Evolutionary conservation across 306 rosid genomes (phyloP).

Genomic region (Quercus dentata): DNA sequence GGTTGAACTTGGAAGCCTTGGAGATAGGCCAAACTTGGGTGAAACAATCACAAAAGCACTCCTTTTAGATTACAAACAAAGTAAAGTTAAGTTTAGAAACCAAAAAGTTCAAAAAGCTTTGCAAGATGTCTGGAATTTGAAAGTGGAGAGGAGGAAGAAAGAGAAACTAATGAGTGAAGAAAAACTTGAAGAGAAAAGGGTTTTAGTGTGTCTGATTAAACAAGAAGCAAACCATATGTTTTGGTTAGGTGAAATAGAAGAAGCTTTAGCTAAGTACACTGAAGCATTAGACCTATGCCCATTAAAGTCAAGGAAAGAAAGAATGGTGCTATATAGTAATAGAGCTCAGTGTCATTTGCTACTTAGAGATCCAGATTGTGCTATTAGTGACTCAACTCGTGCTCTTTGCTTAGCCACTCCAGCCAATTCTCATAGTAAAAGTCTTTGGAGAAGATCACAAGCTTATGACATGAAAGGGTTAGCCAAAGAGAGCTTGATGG

Average conservation of each 20-base stretch:
- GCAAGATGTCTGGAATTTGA: conserved; percentile 32
- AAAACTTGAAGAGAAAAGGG: conserved; percentile 37
- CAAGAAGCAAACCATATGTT: conserved; percentile 49
- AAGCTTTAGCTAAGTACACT: conserved; percentile 42
- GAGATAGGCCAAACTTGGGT: conserved; percentile 52
- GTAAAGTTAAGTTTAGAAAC: conserved; percentile 7
- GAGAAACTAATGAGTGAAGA: conserved; percentile 34
- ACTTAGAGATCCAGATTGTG: conserved; percentile 46
- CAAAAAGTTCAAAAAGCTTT: conserved; percentile 12
- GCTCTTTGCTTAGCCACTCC: conserved; percentile 64
- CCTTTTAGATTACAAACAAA: conserved; percentile 23
- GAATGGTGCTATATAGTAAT: conserved; percentile 58
- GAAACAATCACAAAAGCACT: conserved; percentile 46
- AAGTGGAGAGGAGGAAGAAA: conserved; percentile 32
- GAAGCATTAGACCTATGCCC: conserved; percentile 63
- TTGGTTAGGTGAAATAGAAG: conserved; percentile 53
- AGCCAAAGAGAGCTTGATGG: conserved; percentile 72
- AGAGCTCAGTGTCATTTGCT: conserved; percentile 55
- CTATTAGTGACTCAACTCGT: conserved; percentile 59
- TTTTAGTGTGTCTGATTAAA: conserved; percentile 32
- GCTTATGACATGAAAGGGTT: conserved; percentile 78
- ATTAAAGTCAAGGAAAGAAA: conserved; percentile 43
- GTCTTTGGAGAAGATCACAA: conserved; percentile 74
- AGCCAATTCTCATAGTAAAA: conserved; percentile 45
- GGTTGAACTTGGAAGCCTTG: conserved; percentile 54